These are phyloP conservation scores for Metschnikowia aberdeeniae DNA, from an alignment of 805 yeast genomes.

Conservation along the genomic window DNA sequence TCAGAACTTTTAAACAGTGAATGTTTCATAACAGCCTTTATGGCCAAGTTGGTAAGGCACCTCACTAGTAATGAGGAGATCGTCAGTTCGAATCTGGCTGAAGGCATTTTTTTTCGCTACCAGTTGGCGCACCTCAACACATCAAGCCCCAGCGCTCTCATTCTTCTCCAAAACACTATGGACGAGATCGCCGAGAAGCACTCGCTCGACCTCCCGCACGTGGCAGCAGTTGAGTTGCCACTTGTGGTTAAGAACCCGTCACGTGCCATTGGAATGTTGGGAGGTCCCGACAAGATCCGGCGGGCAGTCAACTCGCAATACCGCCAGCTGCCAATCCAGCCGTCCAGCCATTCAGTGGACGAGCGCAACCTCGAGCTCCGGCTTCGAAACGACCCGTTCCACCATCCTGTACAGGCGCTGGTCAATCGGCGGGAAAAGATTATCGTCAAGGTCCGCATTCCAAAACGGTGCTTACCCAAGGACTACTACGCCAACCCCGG, in stretches of 20 bases:
- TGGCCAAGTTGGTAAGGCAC: conserved; percentile 18
- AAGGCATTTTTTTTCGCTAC: conserved; percentile 13
- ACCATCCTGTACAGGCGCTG: conserved; percentile 63
- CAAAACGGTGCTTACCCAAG: conserved; percentile 46
- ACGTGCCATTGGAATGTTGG: conserved; percentile 65
- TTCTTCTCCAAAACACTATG: conserved; percentile 5
- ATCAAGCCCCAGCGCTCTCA: not conserved
- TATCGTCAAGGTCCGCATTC: conserved; percentile 55
- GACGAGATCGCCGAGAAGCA: conserved; percentile 44
- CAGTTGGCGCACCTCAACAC: too few species aligned
- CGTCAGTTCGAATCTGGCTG: conserved; percentile 12
- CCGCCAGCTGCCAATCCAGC: conserved; percentile 20
- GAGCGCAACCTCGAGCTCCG: conserved; percentile 39
- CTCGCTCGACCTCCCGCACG: conserved; percentile 69
- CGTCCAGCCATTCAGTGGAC: conserved; percentile 21
- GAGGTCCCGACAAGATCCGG: conserved; percentile 49
- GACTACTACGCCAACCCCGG: conserved; percentile 29
- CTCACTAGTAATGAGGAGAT: conserved; percentile 4
- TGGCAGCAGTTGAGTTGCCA: conserved; percentile 76
- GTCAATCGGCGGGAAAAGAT: conserved; percentile 52
- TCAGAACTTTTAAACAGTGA: too few species aligned
- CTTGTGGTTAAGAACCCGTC: conserved; percentile 58
- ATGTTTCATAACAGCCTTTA: conserved; percentile 10
- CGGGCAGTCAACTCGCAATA: conserved; percentile 37
- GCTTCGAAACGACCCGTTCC: conserved; percentile 39